Conservation (phyloP, 257 asterid species). For the Misopates orontium region DNA sequence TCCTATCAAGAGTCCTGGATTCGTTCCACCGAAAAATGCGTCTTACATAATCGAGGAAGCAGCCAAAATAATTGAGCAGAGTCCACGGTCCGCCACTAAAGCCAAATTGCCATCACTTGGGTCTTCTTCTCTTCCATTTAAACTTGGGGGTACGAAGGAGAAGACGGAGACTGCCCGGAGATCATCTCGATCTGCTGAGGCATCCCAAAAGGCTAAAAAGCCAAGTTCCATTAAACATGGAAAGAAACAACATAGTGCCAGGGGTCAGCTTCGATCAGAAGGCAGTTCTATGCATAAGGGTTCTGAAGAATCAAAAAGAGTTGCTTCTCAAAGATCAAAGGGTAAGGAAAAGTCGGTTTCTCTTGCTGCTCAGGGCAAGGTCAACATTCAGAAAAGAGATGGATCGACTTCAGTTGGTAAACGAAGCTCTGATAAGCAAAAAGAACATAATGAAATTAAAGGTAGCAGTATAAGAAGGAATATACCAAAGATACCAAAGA, state of each 20-base stretch:
- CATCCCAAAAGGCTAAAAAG: conserved; percentile 50
- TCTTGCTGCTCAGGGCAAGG: conserved; percentile 55
- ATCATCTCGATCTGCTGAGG: conserved; percentile 42
- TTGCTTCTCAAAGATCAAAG: conserved; percentile 51
- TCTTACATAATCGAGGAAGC: conserved; percentile 91
- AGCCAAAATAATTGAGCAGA: conserved; percentile 81
- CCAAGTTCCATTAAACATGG: conserved; percentile 36
- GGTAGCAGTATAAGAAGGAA: conserved; percentile 37
- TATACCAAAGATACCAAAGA: conserved; percentile 46
- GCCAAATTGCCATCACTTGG: conserved; percentile 53
- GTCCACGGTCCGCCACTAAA: conserved; percentile 63
- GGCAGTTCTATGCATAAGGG: conserved; percentile 39
- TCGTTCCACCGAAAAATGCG: conserved; percentile 81
- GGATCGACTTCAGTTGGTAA: conserved; percentile 37
- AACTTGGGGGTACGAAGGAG: conserved; percentile 63
- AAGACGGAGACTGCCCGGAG: conserved; percentile 66
- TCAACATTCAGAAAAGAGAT: conserved; percentile 62
- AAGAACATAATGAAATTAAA: conserved; percentile 48
- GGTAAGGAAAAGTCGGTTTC: conserved; percentile 61
- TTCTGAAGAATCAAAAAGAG: conserved; percentile 54
- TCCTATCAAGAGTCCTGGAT: conserved; percentile 94
- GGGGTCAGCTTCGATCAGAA: conserved; percentile 47
- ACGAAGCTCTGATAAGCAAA: conserved; percentile 53
- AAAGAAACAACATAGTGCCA: conserved; percentile 51
- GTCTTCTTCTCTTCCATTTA: conserved; percentile 67